A percentile compares a stretch with the other conserved stretches of the same genome.
These are phyloP conservation scores for Elongisporangium prolatum DNA, from an alignment of 352 stramenopile genomes.

Conservation along the genomic window DNA sequence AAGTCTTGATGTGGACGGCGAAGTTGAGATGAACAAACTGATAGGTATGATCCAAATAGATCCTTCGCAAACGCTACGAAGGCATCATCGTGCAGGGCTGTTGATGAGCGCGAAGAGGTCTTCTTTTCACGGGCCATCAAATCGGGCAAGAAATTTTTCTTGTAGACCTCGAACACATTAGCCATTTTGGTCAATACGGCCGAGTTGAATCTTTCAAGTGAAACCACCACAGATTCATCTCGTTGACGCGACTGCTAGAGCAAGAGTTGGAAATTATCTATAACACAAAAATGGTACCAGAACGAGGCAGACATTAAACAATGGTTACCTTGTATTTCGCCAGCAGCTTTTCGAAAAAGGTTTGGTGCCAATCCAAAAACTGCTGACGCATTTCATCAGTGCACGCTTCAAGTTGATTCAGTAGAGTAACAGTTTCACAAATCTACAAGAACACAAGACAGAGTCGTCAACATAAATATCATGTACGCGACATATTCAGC, in stretches of 20 bases:
- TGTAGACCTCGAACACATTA: conserved; percentile 63
- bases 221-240: conserved; percentile 45
- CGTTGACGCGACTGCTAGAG: conserved; percentile 13
- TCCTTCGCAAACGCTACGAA: conserved; percentile 74
- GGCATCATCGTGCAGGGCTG: conserved; percentile 49
- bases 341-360: conserved; percentile 59
- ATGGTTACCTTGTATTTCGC: conserved; percentile 39
- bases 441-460: conserved; percentile 17
- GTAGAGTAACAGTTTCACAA: conserved; percentile 56
- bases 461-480: no score
- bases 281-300: background rate
- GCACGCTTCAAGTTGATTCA: conserved; percentile 63
- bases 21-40: conserved; percentile 48
- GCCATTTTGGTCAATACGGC: conserved; percentile 45
- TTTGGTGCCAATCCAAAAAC: conserved; percentile 81
- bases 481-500: background rate
- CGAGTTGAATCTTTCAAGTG: conserved; percentile 48
- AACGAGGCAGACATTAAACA: background rate
- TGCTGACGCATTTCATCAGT: conserved; percentile 76
- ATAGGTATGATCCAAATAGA: conserved; percentile 51
- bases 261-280: background rate
- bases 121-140: conserved; percentile 31
- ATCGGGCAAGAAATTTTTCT: conserved; percentile 54
- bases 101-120: conserved; percentile 28
- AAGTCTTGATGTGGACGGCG: conserved; percentile 50